Conservation (phyloP, 306 rosid genomes). For the Lathyrus sativus region DNA sequence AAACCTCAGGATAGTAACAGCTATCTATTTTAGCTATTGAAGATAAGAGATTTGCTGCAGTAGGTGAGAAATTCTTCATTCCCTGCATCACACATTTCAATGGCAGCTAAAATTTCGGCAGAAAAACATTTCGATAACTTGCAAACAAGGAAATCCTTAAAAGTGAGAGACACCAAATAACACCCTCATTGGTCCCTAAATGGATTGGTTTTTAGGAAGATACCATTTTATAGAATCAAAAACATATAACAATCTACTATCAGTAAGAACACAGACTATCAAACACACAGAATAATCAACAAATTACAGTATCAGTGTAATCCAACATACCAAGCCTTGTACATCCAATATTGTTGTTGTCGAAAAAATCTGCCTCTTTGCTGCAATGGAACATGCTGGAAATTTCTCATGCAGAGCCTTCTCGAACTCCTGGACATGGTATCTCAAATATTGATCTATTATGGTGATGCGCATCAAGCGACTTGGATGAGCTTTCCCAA, state of each 20-base stretch:
- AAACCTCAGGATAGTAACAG: slow-evolving; percentile 94
- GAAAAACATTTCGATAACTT: slow-evolving; percentile 10
- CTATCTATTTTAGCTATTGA: slow-evolving; percentile 78
- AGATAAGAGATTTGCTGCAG: slow-evolving; percentile 84
- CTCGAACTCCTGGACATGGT: slow-evolving; percentile 97
- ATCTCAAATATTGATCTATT: slow-evolving; percentile 82
- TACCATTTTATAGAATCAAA: slow-evolving; percentile 6
- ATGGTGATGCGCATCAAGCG: slow-evolving; percentile 78
- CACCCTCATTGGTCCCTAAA: slow-evolving; percentile 7
- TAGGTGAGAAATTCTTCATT: slow-evolving; percentile 78
- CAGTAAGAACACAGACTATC: slow-evolving; percentile 1
- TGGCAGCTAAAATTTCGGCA: slow-evolving; percentile 28
- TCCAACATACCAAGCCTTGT: slow-evolving; percentile 85
- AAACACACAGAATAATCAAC: slow-evolving; percentile 6
- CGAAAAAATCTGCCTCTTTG: slow-evolving; percentile 75
- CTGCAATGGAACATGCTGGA: slow-evolving; percentile 95
- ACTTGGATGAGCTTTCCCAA: slow-evolving; percentile 96
- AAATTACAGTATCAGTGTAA: slow-evolving; percentile 28
- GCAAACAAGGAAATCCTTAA: slow-evolving; percentile 21
- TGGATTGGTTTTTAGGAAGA: slow-evolving; percentile 11
- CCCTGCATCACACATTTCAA: slow-evolving; percentile 64
- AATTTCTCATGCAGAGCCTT: slow-evolving; percentile 82
- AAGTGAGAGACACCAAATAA: slow-evolving; percentile 3
- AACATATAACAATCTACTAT: slow-evolving; percentile 15
- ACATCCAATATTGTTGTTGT: slow-evolving; percentile 93